Conservation (phyloP, 768 basidiomycete genomes). For the Stropharia rugosoannulata region DNA sequence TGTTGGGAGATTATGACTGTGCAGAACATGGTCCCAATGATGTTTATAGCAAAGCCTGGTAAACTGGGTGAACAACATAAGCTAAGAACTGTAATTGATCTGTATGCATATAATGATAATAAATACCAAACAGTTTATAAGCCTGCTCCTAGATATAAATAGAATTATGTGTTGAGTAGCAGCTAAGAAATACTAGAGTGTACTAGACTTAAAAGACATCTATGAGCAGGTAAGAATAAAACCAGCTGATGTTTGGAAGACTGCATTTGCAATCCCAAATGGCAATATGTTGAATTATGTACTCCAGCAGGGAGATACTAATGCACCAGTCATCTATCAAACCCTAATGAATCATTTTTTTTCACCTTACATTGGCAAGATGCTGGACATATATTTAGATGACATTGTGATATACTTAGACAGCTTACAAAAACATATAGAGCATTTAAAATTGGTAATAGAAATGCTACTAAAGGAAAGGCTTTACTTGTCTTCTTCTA, state of each 20-base stretch:
- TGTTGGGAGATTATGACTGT: conserved; percentile 28
- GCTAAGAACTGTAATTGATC: conserved; percentile 29
- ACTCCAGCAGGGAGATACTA: too few species aligned
- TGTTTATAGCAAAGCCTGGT: conserved; percentile 25
- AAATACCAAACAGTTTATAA: too few species aligned
- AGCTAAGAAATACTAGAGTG: too few species aligned
- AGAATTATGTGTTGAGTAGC: too few species aligned
- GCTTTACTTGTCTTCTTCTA: conserved; percentile 32
- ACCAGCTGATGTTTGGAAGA: conserved; percentile 24
- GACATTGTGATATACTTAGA: conserved; percentile 38
- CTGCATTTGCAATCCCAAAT: conserved; percentile 35
- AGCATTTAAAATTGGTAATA: conserved; percentile 27
- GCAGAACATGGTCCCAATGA: conserved; percentile 30
- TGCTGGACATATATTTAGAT: conserved; percentile 37
- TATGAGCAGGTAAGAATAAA: conserved; percentile 31
- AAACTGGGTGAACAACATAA: conserved; percentile 7
- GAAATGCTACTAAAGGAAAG: conserved; percentile 28
- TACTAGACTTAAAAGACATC: conserved; percentile 25
- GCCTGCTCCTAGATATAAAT: too few species aligned
- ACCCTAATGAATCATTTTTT: conserved; percentile 43
- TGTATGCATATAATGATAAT: conserved; percentile 33
- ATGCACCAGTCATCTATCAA: too few species aligned
- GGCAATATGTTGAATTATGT: too few species aligned
- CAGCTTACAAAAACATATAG: conserved; percentile 29
- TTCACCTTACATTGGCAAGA: conserved; percentile 29